A percentile compares a stretch with the other conserved stretches of the same genome.
These are phyloP conservation scores for Trypanosomatidae sp. DNA, from an alignment of 208 protist genomes.

Conservation along the genomic window DNA sequence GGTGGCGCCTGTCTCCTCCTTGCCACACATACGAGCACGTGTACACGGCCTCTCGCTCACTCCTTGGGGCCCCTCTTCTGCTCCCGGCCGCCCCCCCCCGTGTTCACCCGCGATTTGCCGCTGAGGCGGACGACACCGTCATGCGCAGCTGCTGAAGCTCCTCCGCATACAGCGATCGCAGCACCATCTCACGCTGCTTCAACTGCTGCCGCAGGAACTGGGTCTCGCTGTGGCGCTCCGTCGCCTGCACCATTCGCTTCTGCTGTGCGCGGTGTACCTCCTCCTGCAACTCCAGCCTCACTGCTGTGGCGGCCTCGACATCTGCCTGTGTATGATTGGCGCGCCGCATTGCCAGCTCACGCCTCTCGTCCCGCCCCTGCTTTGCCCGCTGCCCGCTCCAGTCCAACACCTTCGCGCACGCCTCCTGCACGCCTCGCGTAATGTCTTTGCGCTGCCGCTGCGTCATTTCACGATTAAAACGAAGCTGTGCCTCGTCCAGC, in stretches of 20 bases:
- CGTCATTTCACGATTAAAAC: slow-evolving; percentile 32
- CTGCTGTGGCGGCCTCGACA: slow-evolving; percentile 21
- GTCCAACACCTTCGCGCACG: slow-evolving; percentile 28
- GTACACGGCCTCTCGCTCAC: background rate
- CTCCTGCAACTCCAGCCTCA: slow-evolving; percentile 22
- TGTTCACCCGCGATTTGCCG: slow-evolving; percentile 1
- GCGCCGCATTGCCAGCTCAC: slow-evolving; percentile 10
- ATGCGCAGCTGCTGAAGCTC: slow-evolving; percentile 36
- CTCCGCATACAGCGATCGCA: slow-evolving; percentile 29
- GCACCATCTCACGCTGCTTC: slow-evolving; percentile 27
- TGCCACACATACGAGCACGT: background rate
- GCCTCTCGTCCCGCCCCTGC: slow-evolving; percentile 25
- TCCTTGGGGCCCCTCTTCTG: background rate
- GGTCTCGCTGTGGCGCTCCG: slow-evolving; percentile 18
- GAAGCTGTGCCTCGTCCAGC: slow-evolving; percentile 25
- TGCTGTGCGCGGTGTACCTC: slow-evolving; percentile 28
- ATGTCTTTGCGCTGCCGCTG: slow-evolving; percentile 28
- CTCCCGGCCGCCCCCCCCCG: background rate
- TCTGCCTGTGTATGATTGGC: slow-evolving; percentile 21
- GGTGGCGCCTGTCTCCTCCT: background rate
- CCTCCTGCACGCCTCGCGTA: slow-evolving; percentile 22
- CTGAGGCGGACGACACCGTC: slow-evolving; percentile 19
- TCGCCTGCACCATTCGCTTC: slow-evolving; percentile 18
- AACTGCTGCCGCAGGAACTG: slow-evolving; percentile 27
- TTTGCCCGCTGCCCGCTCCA: slow-evolving; percentile 24